phyloP scores from a whole-genome alignment of 2,329 filamentous ascomycete species.

The Scopulariopsis brevicaulis region DNA sequence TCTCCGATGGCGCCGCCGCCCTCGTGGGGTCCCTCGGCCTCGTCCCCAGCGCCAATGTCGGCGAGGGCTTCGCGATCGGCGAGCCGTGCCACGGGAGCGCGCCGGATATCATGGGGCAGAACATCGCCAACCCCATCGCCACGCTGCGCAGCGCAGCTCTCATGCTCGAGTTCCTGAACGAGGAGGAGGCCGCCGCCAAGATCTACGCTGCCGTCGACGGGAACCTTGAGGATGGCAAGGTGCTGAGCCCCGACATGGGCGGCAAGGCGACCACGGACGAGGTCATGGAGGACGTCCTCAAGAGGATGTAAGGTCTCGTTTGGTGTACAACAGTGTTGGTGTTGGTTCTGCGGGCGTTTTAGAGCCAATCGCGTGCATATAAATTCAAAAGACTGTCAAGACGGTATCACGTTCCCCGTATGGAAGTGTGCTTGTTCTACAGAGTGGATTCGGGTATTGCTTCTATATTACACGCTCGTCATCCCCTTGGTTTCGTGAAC shows the following conservation, averaged over 20 bases:
- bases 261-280: slow-evolving; percentile 77
- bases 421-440: background rate
- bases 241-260: slow-evolving; percentile 82
- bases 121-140: slow-evolving; percentile 93
- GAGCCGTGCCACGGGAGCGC: slow-evolving; percentile 97
- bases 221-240: slow-evolving; percentile 71
- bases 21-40: slow-evolving; percentile 86
- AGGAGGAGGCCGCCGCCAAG: slow-evolving; percentile 74
- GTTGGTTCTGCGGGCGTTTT: background rate
- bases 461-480: background rate
- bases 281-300: slow-evolving; percentile 79
- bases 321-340: background rate
- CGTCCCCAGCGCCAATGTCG: slow-evolving; percentile 90
- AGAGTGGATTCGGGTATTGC: background rate
- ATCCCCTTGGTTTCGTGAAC: background rate
- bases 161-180: slow-evolving; percentile 92
- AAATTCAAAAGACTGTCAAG: background rate
- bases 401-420: background rate
- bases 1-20: slow-evolving; percentile 90
- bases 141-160: slow-evolving; percentile 82
- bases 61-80: slow-evolving; percentile 87
- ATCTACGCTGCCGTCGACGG: slow-evolving; percentile 90
- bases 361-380: background rate
- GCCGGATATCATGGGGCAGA: slow-evolving; percentile 86
- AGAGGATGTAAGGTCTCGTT: slow-evolving; percentile 49